These are phyloP conservation scores for Phytophthora nicotianae DNA, from an alignment of 352 stramenopile species.

Conservation along the genomic window DNA sequence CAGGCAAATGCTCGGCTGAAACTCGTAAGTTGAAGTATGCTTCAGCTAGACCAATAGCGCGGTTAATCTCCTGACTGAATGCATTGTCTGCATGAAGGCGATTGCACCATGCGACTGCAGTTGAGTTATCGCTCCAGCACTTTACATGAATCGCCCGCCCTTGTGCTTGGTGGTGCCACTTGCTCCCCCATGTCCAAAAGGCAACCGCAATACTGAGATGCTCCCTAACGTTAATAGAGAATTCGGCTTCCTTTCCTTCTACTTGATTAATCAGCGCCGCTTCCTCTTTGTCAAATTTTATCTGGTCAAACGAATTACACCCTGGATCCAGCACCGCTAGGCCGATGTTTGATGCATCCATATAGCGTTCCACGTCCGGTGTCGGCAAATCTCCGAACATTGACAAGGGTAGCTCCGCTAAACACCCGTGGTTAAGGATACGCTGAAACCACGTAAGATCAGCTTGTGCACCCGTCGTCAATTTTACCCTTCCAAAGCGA, in stretches of 20 bases:
- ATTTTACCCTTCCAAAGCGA: background rate
- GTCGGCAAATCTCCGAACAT: conserved; percentile 7
- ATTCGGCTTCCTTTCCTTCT: too few species aligned
- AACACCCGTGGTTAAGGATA: conserved; percentile 8
- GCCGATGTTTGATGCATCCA: conserved; percentile 15
- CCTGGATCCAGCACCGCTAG: conserved; percentile 19
- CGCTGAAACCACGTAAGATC: conserved; percentile 9
- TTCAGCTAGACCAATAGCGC: conserved; percentile 28
- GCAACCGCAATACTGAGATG: conserved; percentile 33
- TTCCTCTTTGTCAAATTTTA: too few species aligned
- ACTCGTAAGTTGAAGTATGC: conserved; percentile 23
- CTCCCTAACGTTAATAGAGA: conserved; percentile 41
- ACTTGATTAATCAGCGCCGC: too few species aligned
- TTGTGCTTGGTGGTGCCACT: background rate
- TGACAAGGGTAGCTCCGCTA: conserved; percentile 11
- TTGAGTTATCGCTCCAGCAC: conserved; percentile 39
- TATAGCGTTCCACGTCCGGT: conserved; percentile 13
- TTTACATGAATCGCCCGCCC: conserved; percentile 10
- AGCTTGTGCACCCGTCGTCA: background rate
- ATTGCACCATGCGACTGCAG: conserved; percentile 26
- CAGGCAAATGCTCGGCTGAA: conserved; percentile 12
- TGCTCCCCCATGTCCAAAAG: conserved; percentile 21
- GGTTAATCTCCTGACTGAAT: conserved; percentile 43
- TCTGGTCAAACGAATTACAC: too few species aligned
- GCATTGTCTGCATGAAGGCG: conserved; percentile 12